Conservation (phyloP, 352 stramenopile species). For the Bremia lactucae region DNA sequence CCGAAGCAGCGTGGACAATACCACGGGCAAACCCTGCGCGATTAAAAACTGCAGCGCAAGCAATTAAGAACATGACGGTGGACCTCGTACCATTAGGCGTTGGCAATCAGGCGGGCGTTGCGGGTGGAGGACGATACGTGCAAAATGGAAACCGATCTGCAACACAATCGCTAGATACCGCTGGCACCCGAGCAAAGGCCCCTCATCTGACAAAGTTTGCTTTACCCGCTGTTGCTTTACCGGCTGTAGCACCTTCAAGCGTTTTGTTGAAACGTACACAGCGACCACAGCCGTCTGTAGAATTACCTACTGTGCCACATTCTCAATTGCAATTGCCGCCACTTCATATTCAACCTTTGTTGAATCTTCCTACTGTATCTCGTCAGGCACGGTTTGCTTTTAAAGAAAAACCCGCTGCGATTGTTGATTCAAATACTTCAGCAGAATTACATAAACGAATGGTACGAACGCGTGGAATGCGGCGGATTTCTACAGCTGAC, state of each 20-base stretch:
- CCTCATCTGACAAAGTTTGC: constrained; percentile 13
- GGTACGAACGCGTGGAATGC: background rate
- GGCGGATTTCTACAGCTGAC: constrained; percentile 20
- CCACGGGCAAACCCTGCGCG: constrained; percentile 6
- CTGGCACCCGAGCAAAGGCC: constrained; percentile 5
- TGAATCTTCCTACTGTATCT: background rate
- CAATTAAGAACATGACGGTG: constrained; percentile 32
- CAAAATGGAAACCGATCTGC: constrained; percentile 45
- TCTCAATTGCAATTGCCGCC: constrained; percentile 4
- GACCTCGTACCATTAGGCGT: constrained; percentile 44
- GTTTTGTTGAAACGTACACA: constrained; percentile 1
- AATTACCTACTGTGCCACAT: background rate
- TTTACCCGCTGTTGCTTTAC: background rate
- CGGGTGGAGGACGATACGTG: constrained; percentile 51
- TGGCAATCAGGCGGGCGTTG: constrained; percentile 12
- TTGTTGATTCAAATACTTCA: background rate
- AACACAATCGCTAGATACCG: constrained; percentile 9
- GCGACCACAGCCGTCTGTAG: background rate
- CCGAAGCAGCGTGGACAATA: constrained; percentile 9
- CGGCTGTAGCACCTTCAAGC: background rate
- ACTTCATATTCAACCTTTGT: constrained; percentile 1
- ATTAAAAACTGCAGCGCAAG: constrained; percentile 18
- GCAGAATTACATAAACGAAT: background rate
- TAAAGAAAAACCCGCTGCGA: too few species aligned
- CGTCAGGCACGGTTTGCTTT: background rate